phyloP scores from a whole-genome alignment of 345 rosid species.

The Rhodomyrtus tomentosa region DNA sequence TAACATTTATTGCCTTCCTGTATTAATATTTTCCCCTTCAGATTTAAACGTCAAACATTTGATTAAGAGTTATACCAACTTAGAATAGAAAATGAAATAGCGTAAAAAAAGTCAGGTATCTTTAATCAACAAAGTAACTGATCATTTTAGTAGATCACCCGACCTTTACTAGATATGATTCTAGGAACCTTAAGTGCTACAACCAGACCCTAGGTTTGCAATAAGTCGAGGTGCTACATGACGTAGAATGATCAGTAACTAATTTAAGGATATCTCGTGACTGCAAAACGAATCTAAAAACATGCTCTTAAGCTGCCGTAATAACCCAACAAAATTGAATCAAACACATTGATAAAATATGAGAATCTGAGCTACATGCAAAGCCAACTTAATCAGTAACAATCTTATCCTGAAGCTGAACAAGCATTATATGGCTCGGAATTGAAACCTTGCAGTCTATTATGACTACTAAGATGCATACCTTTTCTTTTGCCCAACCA shows the following conservation, averaged over 20 bases:
- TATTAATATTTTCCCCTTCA: neutral
- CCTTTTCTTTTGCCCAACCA: conserved; percentile 99
- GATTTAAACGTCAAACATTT: neutral
- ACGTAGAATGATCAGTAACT: neutral
- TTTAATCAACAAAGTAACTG: neutral
- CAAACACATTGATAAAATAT: neutral
- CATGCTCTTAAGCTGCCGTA: neutral
- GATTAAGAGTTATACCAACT: neutral
- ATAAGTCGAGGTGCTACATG: neutral
- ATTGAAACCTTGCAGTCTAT: neutral
- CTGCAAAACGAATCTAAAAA: neutral
- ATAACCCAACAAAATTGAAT: neutral
- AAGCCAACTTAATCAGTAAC: neutral
- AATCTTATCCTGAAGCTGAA: neutral
- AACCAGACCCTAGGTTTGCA: neutral
- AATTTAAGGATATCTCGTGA: neutral
- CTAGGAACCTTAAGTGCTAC: neutral
- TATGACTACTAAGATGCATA: conserved; percentile 3
- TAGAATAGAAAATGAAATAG: neutral
- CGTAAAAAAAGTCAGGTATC: neutral
- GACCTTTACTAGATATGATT: neutral
- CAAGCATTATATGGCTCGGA: neutral
- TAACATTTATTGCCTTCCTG: neutral
- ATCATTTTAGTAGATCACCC: neutral
- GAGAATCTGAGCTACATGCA: neutral